Evolutionary conservation across 192 early-diverging fungal genomes (phyloP), one percentile per base, ranked within the genome.

Genomic region (Jimgerdemannia lactiflua): DNA sequence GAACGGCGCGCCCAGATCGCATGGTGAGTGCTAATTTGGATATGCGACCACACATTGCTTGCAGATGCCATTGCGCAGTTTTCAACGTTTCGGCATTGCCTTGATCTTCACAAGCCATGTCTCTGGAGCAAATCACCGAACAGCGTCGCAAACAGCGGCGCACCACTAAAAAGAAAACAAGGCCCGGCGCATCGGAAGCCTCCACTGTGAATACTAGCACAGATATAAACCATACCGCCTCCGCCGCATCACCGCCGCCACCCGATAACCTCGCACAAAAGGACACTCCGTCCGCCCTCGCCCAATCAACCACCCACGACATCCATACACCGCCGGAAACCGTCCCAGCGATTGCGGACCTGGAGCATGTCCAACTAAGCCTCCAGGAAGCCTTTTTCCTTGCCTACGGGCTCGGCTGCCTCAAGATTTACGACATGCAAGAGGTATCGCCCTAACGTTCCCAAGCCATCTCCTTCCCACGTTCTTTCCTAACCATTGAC

Each of bases 301-400:
- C 49, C 49, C 49, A 59, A 59, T 14, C 49, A 59, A 10, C 49
- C 49, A 14, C 2, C 14, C 6, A 59, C 6, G 49, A 59, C 14
- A 59, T 59, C 14, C 41, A 75, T 8, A 42, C 20, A 19, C 29
- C 43, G 64, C 41, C 43, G 19, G 8, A 69, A 39, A 67, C 43
- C n/a, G 17, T 49, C 11, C 18, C 40, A 73, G 64, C 29, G 44
- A 77, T 71, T 3, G 42, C 43, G 42, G 49, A 77, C 66, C 80
- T 87, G 67, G 95, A 96, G 73, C 82, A 87, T 49, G 75, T 91
- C 66, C 91, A 94, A 71, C 79, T 96, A 1, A 91, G 86, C 41
- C 80, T 91, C 3, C 89, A 90, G 67, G 95, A 96, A 75, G 84
- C 90, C 0, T 88, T 94, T 71, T 96, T 95, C 72, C 80, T 96